These are phyloP conservation scores for Trametes gibbosa DNA, from an alignment of 768 basidiomycete species.

Conservation along the genomic window DNA sequence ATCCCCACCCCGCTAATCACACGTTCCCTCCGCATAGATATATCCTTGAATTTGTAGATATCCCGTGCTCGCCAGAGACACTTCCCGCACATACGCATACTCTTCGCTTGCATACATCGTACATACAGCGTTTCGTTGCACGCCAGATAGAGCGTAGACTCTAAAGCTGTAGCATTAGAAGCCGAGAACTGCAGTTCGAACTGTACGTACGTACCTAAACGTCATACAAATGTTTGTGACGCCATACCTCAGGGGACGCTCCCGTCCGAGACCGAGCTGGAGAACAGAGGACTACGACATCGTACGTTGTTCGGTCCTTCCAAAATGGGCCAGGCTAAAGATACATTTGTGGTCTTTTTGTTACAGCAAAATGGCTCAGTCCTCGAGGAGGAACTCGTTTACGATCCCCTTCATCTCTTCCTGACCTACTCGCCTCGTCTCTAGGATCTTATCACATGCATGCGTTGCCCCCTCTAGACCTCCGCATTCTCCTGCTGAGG, in stretches of 20 bases:
- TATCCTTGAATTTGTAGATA: background rate
- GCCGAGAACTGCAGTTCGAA: background rate
- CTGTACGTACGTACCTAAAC: slow-evolving; percentile 2
- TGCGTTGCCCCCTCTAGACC: background rate
- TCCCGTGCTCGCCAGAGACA: background rate
- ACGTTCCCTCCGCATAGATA: background rate
- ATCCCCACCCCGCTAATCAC: background rate
- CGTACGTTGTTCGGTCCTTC: too few relatives aligned
- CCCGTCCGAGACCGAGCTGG: background rate
- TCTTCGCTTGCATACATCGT: background rate
- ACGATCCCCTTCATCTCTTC: slow-evolving; percentile 39
- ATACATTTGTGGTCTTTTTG: background rate
- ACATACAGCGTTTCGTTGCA: background rate
- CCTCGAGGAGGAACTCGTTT: slow-evolving; percentile 38
- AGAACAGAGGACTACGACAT: too few relatives aligned
- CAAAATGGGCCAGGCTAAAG: background rate
- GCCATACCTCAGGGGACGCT: background rate
- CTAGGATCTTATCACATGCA: slow-evolving; percentile 31
- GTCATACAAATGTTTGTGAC: background rate
- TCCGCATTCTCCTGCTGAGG: background rate
- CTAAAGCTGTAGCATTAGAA: slow-evolving; percentile 11
- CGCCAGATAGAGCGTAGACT: slow-evolving; percentile 8
- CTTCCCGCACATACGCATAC: background rate
- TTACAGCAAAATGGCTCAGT: background rate
- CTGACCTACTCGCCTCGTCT: slow-evolving; percentile 29